These are phyloP conservation scores for Fomitopsis pinicola DNA, from an alignment of 1,284 basidiomycete genomes.

Conservation along the genomic window DNA sequence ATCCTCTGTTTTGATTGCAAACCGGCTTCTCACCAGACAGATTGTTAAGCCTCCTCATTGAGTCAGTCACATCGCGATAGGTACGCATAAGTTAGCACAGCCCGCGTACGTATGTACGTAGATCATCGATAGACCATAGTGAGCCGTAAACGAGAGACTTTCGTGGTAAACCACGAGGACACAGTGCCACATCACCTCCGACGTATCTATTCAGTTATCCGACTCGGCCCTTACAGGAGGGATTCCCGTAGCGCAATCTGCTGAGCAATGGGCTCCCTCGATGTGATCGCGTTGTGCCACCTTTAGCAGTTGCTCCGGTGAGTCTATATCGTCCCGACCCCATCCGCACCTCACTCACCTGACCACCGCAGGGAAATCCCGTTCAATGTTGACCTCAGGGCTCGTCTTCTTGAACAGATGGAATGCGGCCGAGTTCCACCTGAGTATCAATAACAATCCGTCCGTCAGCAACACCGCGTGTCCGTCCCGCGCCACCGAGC, in stretches of 20 bases:
- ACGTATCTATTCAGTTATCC: too few species aligned
- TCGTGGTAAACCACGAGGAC: too few species aligned
- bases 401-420: slow-evolving; percentile 6
- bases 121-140: too few species aligned
- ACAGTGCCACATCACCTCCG: too few species aligned
- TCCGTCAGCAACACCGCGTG: not conserved
- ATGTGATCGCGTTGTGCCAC: slow-evolving; percentile 1
- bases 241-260: not conserved
- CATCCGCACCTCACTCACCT: not conserved
- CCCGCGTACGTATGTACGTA: too few species aligned
- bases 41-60: too few species aligned
- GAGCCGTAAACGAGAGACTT: too few species aligned
- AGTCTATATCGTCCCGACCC: too few species aligned
- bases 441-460: slow-evolving; percentile 13
- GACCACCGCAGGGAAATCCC: slow-evolving; percentile 13
- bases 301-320: not conserved
- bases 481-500: not conserved
- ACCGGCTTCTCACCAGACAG: too few species aligned
- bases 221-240: not conserved
- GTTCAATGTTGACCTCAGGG: slow-evolving; percentile 7
- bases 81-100: too few species aligned
- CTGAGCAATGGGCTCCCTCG: not conserved
- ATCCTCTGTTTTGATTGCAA: too few species aligned
- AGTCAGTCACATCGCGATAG: too few species aligned
- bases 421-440: not conserved